Base-by-base conservation (phyloP, 139 green algal genomes). In the Chlamydomonas schloesseri region DNA sequence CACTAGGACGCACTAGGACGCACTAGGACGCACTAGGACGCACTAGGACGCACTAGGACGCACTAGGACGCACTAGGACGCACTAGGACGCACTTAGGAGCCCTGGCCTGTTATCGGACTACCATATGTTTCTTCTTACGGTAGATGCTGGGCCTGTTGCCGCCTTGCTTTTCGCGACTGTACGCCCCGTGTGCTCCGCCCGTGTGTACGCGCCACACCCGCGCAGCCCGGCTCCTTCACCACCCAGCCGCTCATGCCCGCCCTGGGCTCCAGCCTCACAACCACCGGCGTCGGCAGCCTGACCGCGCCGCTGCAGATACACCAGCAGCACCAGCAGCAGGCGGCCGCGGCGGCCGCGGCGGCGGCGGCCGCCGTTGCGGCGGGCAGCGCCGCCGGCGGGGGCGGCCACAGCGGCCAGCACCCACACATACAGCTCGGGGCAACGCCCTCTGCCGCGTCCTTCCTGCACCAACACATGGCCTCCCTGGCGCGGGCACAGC, bases 381-480 rank as follows among this genome's bases (percentile, higher is more conserved):
- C 18, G 62, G 26, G 26, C 24, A 23, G 26, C 42, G 42, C 6
- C 42, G 42, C 2, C 24, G 62, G 62, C 26, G 31, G 3, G 31
- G 68, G 33, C 68, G 17, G 11, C 31, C 31, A 47, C 31, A 13
- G 15, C 31, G 10, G 69, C 26, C 37, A 60, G 53, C 81, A 71
- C 26, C 81, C 33, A 13, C 81, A 87, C 34, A 87, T 87, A 33
- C 81, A 87, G 81, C 81, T 87, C 69, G 81, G 81, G 4, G 81
- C 81, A 9, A 87, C 81, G 26, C 81, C 81, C 69, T 87, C 81
- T 1, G 69, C 81, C 23, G 53, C 81, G 0, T 80, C 69, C 17
- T 87, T 87, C 70, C 36, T 87, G 69, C 81, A 72, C 4, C 79
- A 85, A 1, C 79, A 85, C 64, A 85, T 85, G 64, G 65, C 67